Evolutionary conservation across 805 yeast genomes (phyloP).

Genomic region (Trichomonascus vanleenenianus): DNA sequence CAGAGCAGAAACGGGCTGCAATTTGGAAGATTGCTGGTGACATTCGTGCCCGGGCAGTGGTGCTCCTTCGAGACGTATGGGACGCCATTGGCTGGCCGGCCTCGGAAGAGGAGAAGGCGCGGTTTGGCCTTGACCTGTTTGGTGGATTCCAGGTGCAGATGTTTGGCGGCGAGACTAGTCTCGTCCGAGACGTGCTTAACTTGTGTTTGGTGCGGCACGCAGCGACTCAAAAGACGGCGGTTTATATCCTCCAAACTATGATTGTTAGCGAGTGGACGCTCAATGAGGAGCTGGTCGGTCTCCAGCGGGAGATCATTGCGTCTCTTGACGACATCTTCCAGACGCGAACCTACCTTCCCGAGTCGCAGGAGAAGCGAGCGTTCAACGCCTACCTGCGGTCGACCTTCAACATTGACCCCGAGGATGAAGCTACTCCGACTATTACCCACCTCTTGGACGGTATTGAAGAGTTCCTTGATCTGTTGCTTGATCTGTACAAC

Average conservation of each 20-base stretch:
- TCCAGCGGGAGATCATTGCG: slow-evolving; percentile 54
- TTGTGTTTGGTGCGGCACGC: slow-evolving; percentile 62
- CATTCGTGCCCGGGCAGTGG: slow-evolving; percentile 52
- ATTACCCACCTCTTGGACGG: slow-evolving; percentile 41
- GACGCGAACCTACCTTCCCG: slow-evolving; percentile 50
- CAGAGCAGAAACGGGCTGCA: slow-evolving; percentile 67
- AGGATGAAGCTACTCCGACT: slow-evolving; percentile 55
- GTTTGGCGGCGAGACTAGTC: slow-evolving; percentile 43
- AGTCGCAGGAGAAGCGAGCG: slow-evolving; percentile 42
- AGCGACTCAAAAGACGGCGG: slow-evolving; percentile 54
- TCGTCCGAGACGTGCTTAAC: slow-evolving; percentile 56
- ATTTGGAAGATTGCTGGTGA: slow-evolving; percentile 56
- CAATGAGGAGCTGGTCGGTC: slow-evolving; percentile 48
- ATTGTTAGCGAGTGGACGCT: slow-evolving; percentile 58
- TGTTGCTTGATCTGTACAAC: slow-evolving; percentile 56
- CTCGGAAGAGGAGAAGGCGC: slow-evolving; percentile 41
- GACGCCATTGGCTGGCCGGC: slow-evolving; percentile 60
- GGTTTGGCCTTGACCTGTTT: slow-evolving; percentile 53
- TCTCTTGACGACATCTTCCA: slow-evolving; percentile 61
- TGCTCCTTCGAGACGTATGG: slow-evolving; percentile 59
- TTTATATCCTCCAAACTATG: slow-evolving; percentile 61
- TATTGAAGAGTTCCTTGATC: slow-evolving; percentile 47
- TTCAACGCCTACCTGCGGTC: slow-evolving; percentile 45
- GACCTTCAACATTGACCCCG: slow-evolving; percentile 47
- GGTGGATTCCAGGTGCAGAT: slow-evolving; percentile 70